Base-by-base conservation (phyloP, 1,284 basidiomycete species). In the Ganoderma sinense region DNA sequence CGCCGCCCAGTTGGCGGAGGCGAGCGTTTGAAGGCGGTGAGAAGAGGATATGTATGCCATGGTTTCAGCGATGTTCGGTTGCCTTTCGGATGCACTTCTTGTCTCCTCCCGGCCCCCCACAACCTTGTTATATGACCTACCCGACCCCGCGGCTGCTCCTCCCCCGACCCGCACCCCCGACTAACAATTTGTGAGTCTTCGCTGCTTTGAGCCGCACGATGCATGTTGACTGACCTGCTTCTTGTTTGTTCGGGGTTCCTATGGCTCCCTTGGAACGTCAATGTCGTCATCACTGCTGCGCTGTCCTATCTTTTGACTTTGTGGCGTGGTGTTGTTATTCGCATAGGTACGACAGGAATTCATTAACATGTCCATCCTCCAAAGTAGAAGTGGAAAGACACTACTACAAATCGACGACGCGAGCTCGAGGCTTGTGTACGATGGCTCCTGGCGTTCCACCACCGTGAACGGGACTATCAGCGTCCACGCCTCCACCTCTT, bases 351-450 rank as follows among this genome's bases (percentile, higher is more conserved):
- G 20, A 59, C 33, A 59, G 20, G 56, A 59, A 59, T 39, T 39
- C 20, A 39, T 23, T 3, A 39, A 13, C 23, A 56, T 56, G 33
- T 39, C 20, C 10, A 20, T 14, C n/a, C 5, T 41, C 23, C 36
- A 7, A 23, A 61, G n/a, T n/a, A n/a, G 39, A 6, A 40, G 53
- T n/a, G 39, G 23, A 1, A 66, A 48, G 61, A 58, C 45, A 40
- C 48, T 73, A 33, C 68, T 71, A 36, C 66, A 64, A 18, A 56
- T 73, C 26, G 72, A 71, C 53, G 72, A 71, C 65, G 62, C 59
- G 10, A 69, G 64, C 55, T 61, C 68, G n/a, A 65, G 56, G 18
- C 48, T 73, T 26, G 66, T 62, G 16, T 71, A 73, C 36, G 48
- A 31, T 26, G 72, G 70, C 8, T 58, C 67, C 29, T 71, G 72